These are phyloP conservation scores for Chlorella variabilis DNA, from an alignment of 163 green algal species.

Conservation along the genomic window DNA sequence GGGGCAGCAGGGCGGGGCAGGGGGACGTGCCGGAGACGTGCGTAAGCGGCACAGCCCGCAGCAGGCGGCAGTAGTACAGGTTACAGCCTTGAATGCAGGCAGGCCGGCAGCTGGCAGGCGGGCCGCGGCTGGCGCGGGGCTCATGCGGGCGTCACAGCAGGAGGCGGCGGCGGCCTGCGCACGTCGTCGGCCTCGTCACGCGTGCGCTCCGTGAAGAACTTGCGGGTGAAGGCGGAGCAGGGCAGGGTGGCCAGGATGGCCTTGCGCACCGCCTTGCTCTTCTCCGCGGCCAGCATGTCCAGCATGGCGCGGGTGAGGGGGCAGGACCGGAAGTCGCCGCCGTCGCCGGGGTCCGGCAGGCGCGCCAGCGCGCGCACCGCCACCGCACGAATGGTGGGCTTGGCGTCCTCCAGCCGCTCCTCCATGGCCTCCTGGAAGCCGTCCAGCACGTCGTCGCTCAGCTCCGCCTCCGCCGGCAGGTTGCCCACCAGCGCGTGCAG, in stretches of 20 bases:
- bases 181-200: slow-evolving; percentile 62
- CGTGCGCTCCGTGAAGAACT: slow-evolving; percentile 41
- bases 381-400: slow-evolving; percentile 61
- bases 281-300: slow-evolving; percentile 48
- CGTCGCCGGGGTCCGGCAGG: slow-evolving; percentile 62
- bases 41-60: too few species aligned
- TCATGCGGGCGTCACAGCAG: too few species aligned
- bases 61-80: too few species aligned
- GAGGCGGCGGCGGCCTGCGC: too few species aligned
- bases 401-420: slow-evolving; percentile 60
- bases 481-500: slow-evolving; percentile 55
- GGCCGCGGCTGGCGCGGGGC: too few species aligned
- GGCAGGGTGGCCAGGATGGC: slow-evolving; percentile 53
- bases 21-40: too few species aligned
- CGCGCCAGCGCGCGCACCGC: slow-evolving; percentile 61
- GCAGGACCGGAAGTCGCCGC: slow-evolving; percentile 46
- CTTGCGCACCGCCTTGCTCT: slow-evolving; percentile 61
- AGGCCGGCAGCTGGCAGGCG: too few species aligned
- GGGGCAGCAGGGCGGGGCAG: neutral
- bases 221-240: slow-evolving; percentile 22
- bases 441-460: slow-evolving; percentile 60
- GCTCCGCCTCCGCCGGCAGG: slow-evolving; percentile 48
- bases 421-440: slow-evolving; percentile 61
- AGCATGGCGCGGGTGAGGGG: slow-evolving; percentile 42
- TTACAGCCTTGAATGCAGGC: too few species aligned